phyloP scores from a whole-genome alignment of 2,329 filamentous ascomycete genomes.

The Diplodia mutila region DNA sequence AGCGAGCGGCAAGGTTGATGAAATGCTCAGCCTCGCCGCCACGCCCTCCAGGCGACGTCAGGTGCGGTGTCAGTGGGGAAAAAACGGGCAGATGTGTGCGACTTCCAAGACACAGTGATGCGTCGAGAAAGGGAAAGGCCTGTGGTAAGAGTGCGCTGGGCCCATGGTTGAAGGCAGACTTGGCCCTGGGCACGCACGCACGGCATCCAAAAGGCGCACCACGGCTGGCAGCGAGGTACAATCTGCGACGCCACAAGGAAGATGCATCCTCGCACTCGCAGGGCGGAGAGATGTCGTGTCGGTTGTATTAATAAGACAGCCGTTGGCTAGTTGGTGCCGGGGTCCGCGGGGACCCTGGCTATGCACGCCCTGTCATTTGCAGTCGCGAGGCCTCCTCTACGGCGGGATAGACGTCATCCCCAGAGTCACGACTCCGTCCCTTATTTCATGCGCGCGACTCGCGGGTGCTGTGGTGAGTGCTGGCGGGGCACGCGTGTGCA shows the following conservation, averaged over 20 bases:
- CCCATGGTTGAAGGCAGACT: not conserved
- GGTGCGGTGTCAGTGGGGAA: not conserved
- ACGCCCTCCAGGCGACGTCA: not conserved
- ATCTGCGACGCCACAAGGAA: not conserved
- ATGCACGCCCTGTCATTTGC: not conserved
- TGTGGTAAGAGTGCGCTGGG: not conserved
- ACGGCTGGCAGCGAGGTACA: not conserved
- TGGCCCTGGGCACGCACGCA: not conserved
- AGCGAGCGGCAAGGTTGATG: not conserved
- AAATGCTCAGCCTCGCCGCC: not conserved
- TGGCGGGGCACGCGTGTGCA: not conserved
- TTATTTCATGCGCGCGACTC: not conserved
- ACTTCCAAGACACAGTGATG: not conserved
- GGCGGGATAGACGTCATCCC: conserved; percentile 3
- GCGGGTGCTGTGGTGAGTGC: not conserved
- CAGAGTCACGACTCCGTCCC: not conserved
- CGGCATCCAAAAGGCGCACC: not conserved
- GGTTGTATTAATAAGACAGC: too few species aligned
- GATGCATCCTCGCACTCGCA: not conserved
- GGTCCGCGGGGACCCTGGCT: conserved; percentile 2
- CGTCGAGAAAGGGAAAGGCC: too few species aligned
- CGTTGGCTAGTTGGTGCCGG: not conserved
- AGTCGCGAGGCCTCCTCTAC: not conserved
- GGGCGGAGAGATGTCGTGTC: too few species aligned
- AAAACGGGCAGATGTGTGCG: not conserved